Evolutionary conservation across 495 filamentous ascomycete species (phyloP).

Genomic region (Mytilinidion resinicola): DNA sequence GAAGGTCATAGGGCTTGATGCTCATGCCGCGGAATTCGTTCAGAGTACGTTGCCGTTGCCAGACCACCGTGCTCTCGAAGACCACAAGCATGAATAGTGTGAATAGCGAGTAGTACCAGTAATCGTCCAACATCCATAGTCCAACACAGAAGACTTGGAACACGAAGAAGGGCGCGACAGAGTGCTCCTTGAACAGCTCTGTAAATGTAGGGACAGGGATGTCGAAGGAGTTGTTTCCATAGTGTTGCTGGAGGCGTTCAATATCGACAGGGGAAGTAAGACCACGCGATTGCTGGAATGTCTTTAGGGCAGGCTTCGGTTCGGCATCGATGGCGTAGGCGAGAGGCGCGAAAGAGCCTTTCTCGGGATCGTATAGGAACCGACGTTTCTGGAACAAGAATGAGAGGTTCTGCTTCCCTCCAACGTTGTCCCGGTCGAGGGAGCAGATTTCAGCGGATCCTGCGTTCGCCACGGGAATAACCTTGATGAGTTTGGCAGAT

Average conservation of each 20-base stretch:
- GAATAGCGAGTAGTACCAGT: constrained; percentile 99
- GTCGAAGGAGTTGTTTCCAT: constrained; percentile 94
- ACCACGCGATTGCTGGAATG: constrained; percentile 73
- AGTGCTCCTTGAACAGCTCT: constrained; percentile 96
- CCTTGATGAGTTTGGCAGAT: constrained; percentile 83
- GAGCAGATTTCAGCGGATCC: constrained; percentile 83
- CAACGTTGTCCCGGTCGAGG: constrained; percentile 67
- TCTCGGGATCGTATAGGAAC: constrained; percentile 73
- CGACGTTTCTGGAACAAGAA: constrained; percentile 98
- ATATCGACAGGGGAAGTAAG: constrained; percentile 65
- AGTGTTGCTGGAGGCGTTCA: constrained; percentile 75
- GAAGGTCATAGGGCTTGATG: constrained; percentile 94
- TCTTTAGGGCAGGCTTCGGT: constrained; percentile 66
- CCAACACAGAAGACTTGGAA: constrained; percentile 99
- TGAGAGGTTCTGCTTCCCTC: constrained; percentile 66
- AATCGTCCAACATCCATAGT: constrained; percentile 97
- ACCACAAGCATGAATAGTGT: constrained; percentile 96
- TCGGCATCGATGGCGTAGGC: constrained; percentile 78
- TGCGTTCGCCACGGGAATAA: constrained; percentile 84
- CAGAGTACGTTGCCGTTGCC: constrained; percentile 96
- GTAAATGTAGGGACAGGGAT: constrained; percentile 93
- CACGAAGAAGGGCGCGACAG: constrained; percentile 97
- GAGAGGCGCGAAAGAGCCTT: constrained; percentile 67
- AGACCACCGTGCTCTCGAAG: constrained; percentile 98
- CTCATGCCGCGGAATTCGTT: constrained; percentile 98